phyloP scores from a whole-genome alignment of 164 flowering plant genomes.

The Nymphaea colorata region DNA sequence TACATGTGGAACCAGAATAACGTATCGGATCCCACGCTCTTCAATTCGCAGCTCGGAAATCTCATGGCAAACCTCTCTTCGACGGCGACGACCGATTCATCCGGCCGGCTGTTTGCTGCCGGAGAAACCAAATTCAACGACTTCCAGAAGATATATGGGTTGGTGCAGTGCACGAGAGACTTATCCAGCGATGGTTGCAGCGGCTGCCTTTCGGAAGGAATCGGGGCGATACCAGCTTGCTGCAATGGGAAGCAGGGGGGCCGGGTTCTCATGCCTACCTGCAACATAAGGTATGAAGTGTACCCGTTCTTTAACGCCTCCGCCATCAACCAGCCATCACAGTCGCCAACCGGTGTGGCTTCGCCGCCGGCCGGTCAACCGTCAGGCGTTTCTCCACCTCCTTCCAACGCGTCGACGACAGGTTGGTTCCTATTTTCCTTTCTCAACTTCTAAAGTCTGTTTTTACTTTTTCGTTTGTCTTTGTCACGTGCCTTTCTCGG shows the following conservation, averaged over 20 bases:
- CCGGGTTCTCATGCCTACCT: constrained; percentile 36
- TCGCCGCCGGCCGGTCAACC: not conserved
- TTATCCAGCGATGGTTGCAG: constrained; percentile 21
- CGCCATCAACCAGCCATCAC: too few species aligned
- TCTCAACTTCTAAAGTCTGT: too few species aligned
- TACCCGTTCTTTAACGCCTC: constrained; percentile 11
- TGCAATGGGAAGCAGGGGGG: constrained; percentile 47
- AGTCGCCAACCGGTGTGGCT: not conserved
- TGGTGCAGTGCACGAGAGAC: constrained; percentile 43
- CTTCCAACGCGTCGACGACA: too few species aligned
- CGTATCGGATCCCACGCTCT: constrained; percentile 15
- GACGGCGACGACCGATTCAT: constrained; percentile 6
- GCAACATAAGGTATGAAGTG: constrained; percentile 41
- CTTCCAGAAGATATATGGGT: constrained; percentile 23
- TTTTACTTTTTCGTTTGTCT: too few species aligned
- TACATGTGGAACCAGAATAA: constrained; percentile 19
- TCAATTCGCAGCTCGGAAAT: constrained; percentile 14
- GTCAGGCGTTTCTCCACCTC: not conserved
- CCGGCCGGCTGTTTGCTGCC: constrained; percentile 16
- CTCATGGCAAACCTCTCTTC: constrained; percentile 13
- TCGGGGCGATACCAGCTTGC: constrained; percentile 26
- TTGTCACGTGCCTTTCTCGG: too few species aligned
- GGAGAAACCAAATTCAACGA: constrained; percentile 13
- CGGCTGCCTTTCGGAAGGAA: constrained; percentile 30
- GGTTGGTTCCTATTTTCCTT: too few species aligned